phyloP scores from a whole-genome alignment of 192 early-diverging fungal species.

The Entomortierella chlamydospora region DNA sequence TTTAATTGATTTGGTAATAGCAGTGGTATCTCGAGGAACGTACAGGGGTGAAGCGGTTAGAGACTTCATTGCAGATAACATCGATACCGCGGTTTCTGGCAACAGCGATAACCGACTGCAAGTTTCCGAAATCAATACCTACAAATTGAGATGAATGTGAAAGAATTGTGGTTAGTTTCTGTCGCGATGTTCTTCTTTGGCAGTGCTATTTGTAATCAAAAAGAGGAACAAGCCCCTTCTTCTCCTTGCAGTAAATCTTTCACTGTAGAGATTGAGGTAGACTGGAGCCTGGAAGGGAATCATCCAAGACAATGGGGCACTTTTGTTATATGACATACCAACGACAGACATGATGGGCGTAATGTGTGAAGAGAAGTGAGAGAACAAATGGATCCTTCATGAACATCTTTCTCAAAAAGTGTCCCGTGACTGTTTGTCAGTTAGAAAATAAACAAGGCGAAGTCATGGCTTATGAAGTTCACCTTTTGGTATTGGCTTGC shows the following conservation, averaged over 20 bases:
- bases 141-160: constrained; percentile 29
- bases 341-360: constrained; percentile 43
- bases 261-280: too few species aligned
- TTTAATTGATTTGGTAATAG: neutral
- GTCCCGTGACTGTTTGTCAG: constrained; percentile 8
- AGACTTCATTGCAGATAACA: constrained; percentile 96
- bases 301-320: too few species aligned
- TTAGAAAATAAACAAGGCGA: constrained; percentile 6
- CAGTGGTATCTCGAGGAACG: constrained; percentile 39
- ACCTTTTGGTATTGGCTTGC: too few species aligned
- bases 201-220: too few species aligned
- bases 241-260: too few species aligned
- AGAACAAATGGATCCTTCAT: constrained; percentile 8
- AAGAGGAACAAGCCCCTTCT: too few species aligned
- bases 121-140: constrained; percentile 97
- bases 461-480: too few species aligned
- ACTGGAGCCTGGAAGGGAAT: too few species aligned
- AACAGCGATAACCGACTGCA: constrained; percentile 96
- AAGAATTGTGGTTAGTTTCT: neutral
- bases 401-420: neutral
- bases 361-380: neutral
- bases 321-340: constrained; percentile 26
- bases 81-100: constrained; percentile 99
- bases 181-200: neutral
- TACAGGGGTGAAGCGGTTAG: constrained; percentile 94